phyloP scores from a whole-genome alignment of 148 eudicot species.

The Mesembryanthemum crystallinum region DNA sequence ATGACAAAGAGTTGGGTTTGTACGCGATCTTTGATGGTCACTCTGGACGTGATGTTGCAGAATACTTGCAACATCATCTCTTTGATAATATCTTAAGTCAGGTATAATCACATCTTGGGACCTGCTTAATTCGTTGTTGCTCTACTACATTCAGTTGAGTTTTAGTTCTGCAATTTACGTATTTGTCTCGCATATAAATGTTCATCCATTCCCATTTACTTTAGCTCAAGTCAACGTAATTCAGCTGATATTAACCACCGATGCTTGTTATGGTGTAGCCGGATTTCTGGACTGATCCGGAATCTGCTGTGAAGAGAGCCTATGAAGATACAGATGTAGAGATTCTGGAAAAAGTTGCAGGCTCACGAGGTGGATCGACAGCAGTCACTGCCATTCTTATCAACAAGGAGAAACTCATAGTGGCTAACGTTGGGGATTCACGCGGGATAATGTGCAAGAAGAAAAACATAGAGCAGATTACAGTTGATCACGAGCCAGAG shows the following conservation, averaged over 20 bases:
- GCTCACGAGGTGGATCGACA: constrained; percentile 48
- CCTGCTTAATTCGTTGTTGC: no score
- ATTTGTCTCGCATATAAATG: no score
- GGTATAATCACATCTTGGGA: constrained; percentile 24
- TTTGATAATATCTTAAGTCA: constrained; percentile 45
- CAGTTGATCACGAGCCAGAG: constrained; percentile 58
- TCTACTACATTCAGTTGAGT: no score
- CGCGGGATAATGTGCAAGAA: constrained; percentile 45
- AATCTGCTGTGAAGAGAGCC: constrained; percentile 47
- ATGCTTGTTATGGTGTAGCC: constrained; percentile 21
- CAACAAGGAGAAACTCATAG: constrained; percentile 45
- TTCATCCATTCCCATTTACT: no score
- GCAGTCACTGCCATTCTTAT: constrained; percentile 53
- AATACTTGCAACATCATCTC: constrained; percentile 49
- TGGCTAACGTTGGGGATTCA: constrained; percentile 64
- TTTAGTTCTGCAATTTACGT: no score
- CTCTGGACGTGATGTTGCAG: constrained; percentile 44
- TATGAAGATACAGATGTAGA: constrained; percentile 43
- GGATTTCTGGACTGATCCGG: constrained; percentile 53
- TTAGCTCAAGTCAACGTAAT: no score
- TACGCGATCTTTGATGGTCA: constrained; percentile 67
- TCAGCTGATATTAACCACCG: no score
- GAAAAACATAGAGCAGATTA: constrained; percentile 36
- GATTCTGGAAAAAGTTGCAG: constrained; percentile 41
- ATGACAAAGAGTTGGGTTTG: constrained; percentile 40